A percentile compares a stretch with the other conserved stretches of the same genome.
phyloP scores from a whole-genome alignment of 768 basidiomycete genomes.

The Pisolithus microcarpus region DNA sequence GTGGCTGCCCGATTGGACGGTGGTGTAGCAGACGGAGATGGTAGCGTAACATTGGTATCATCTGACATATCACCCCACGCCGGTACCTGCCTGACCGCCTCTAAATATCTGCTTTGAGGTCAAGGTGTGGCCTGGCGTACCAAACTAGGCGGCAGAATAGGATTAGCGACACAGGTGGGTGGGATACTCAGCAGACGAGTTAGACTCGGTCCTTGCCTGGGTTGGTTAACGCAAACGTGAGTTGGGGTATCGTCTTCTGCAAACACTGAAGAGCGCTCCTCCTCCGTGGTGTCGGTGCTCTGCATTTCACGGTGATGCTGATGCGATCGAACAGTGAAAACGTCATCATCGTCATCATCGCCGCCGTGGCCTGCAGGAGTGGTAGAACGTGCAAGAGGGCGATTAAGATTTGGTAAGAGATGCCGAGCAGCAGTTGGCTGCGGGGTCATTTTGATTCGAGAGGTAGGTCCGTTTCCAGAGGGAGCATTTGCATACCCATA shows the following conservation, averaged over 20 bases:
- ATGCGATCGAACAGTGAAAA: constrained; percentile 39
- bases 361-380: constrained; percentile 24
- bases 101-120: constrained; percentile 14
- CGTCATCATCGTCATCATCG: constrained; percentile 36
- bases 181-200: constrained; percentile 5
- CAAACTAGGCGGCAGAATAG: constrained; percentile 23
- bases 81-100: too few relatives aligned
- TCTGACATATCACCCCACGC: constrained; percentile 37
- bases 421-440: constrained; percentile 9
- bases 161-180: constrained; percentile 12
- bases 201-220: constrained; percentile 8
- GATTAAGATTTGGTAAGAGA: constrained; percentile 15
- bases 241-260: too few relatives aligned
- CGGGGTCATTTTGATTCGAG: constrained; percentile 12
- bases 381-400: constrained; percentile 18
- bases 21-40: too few relatives aligned
- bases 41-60: constrained; percentile 25
- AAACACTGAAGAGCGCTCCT: constrained; percentile 6
- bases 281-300: constrained; percentile 13
- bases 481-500: constrained; percentile 32
- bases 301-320: constrained; percentile 29
- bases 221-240: too few relatives aligned
- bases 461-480: constrained; percentile 4
- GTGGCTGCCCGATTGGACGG: constrained; percentile 31
- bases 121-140: constrained; percentile 23